Base-by-base conservation (phyloP, 2,329 filamentous ascomycete species). In the Xylaria sp. region DNA sequence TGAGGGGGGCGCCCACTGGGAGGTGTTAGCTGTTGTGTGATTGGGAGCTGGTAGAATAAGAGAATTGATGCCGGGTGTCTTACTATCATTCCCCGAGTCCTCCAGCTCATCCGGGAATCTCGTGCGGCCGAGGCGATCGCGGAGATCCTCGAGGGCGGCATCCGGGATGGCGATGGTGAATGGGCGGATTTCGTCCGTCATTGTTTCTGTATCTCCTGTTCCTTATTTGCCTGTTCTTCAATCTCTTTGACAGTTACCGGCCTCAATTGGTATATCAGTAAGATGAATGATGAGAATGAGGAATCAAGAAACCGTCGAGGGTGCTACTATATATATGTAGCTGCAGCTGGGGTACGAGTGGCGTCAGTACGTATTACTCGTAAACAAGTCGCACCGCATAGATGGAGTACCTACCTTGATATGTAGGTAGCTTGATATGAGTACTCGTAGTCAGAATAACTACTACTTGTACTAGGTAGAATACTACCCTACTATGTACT, bases 151-250 rank as follows among this genome's bases (percentile, higher is more conserved):
- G 13, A 88, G 71, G 18, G 78, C 75, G 5, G 75, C 70, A 47
- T 86, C 78, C 0, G 81, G 73, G n/a, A 86, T 71, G 10, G 72
- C 68, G 63, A 86, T 81, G 13, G 73, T 76, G 70, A 79, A 85
- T 4, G 76, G 73, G 34, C 68, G 59, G 62, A 71, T 63, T 52
- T 61, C 62, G 34, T 64, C 57, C 13, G 55, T 52, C 59, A 61
- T 64, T 13, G 10, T 55, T 42, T 10, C 4, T 42, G 7, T 6
- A 6, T 13, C 2, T 9, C 11, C 4, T 10, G 48, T 11, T 23
- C 10, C 13, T 34, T 34, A 42, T 42, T 9, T 10, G 37, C 8
- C 8, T 13, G 8, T 42, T 42, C 11, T 30, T 30, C 23, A 30
- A 30, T 42, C 37, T 42, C 3, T 42, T 8, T 10, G 37, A 42